A percentile compares a stretch with the other conserved stretches of the same genome.
These are phyloP conservation scores for Fusarium sp. DNA, from an alignment of 2,329 filamentous ascomycete species.

Conservation along the genomic window DNA sequence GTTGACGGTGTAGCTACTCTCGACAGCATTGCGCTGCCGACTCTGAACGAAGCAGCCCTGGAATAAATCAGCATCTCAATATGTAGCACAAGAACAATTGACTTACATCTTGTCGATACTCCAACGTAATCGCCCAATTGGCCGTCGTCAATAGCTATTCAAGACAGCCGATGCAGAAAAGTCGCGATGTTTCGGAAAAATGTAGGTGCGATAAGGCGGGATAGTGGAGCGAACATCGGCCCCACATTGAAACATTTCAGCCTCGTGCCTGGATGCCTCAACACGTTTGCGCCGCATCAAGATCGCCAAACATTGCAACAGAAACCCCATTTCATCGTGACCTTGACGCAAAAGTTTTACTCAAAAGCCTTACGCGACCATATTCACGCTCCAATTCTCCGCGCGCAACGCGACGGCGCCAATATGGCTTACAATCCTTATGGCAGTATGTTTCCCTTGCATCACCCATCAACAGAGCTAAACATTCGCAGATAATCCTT, in stretches of 20 bases:
- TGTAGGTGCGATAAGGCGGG: slow-evolving; percentile 43
- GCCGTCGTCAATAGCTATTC: slow-evolving; percentile 31
- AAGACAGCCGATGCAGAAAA: slow-evolving; percentile 37
- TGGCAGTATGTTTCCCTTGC: slow-evolving; percentile 56
- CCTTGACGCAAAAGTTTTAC: background rate
- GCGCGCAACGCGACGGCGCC: slow-evolving; percentile 28
- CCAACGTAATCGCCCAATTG: slow-evolving; percentile 35
- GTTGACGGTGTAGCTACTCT: slow-evolving; percentile 41
- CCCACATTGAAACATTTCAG: slow-evolving; percentile 44
- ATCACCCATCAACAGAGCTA: background rate
- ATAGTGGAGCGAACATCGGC: slow-evolving; percentile 26
- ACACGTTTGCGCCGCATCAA: slow-evolving; percentile 33
- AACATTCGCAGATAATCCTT: slow-evolving; percentile 61
- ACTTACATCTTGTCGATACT: slow-evolving; percentile 38
- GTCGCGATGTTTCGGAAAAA: slow-evolving; percentile 46
- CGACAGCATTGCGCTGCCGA: slow-evolving; percentile 48
- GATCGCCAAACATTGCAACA: slow-evolving; percentile 3
- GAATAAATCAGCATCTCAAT: slow-evolving; percentile 1
- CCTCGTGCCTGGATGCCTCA: slow-evolving; percentile 40
- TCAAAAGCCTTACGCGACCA: background rate
- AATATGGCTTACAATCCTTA: slow-evolving; percentile 72
- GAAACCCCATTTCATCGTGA: background rate
- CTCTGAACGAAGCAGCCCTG: slow-evolving; percentile 45
- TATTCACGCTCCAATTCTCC: background rate
- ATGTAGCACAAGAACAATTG: fast-evolving